These are phyloP conservation scores for Blepharisma japonicum DNA, from an alignment of 73 alveolate species.

Conservation along the genomic window DNA sequence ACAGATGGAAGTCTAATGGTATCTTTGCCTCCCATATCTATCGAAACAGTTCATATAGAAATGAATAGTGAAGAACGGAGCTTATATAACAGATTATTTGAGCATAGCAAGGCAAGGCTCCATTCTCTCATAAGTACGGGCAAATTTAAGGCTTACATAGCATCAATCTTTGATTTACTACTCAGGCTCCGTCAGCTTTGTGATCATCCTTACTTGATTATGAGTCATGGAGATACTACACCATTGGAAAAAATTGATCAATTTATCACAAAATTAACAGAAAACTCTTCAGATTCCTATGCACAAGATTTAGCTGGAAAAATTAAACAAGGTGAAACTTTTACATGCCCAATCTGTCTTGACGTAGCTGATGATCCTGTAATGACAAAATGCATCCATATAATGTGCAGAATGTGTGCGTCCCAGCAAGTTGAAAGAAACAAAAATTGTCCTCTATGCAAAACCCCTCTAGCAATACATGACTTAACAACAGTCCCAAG, in stretches of 20 bases:
- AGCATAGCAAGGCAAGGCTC: constrained; percentile 36
- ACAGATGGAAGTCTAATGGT: constrained; percentile 40
- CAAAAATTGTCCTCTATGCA: constrained; percentile 50
- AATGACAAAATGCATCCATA: constrained; percentile 48
- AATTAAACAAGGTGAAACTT: constrained; percentile 40
- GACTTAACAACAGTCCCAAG: constrained; percentile 48
- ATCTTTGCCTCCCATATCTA: constrained; percentile 38
- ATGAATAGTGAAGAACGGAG: constrained; percentile 35
- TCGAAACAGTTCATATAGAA: constrained; percentile 26
- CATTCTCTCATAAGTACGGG: constrained; percentile 36
- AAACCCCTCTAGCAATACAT: constrained; percentile 33
- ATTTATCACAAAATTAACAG: constrained; percentile 24
- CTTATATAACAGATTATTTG: constrained; percentile 38
- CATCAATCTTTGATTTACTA: constrained; percentile 47
- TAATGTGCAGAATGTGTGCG: constrained; percentile 44
- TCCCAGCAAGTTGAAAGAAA: constrained; percentile 34
- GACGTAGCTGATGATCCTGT: constrained; percentile 49
- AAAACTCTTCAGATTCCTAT: constrained; percentile 23
- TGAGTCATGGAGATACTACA: constrained; percentile 46
- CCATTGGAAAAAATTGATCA: constrained; percentile 41
- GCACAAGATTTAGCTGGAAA: constrained; percentile 33
- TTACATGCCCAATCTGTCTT: constrained; percentile 46
- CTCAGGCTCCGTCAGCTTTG: constrained; percentile 52
- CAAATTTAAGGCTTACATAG: constrained; percentile 35
- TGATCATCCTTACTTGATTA: constrained; percentile 51